Base-by-base conservation (phyloP, 1,284 basidiomycete genomes). In the Violaceomyces palustris region DNA sequence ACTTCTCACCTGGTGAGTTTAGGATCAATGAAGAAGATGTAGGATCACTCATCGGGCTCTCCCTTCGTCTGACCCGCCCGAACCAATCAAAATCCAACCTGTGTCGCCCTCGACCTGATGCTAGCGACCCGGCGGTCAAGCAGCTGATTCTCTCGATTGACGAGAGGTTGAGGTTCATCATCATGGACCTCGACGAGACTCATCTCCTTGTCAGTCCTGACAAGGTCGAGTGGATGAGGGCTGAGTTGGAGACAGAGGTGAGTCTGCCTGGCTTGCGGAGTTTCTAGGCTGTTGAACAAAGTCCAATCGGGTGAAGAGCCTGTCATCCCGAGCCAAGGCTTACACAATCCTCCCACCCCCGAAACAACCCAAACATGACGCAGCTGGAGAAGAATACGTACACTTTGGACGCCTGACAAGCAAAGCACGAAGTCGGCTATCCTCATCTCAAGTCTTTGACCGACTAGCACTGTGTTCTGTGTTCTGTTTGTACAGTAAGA, bases 81-180 rank as follows among this genome's bases (percentile, higher is more conserved):
- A 15, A 30, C 22, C 21, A 14, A 14, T 18, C 21, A 18, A 19
- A 4, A 35, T 26, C 25, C 26, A 15, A 15, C 10, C 32, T 21
- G 33, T 17, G 21, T 22, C 12, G 10, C 12, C 22, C 19, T 17
- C 18, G 10, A 11, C 6, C 3, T 2, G 38, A 4, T 3, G 12
- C 0, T 64, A 89, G 88, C 67, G 88, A 91, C 71, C 82, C 87
- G 5, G 88, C 88, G 3, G 88, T 90, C 41, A 91, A 91, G 75
- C 88, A 91, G 71, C 89, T 91, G 43, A 78, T 90, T 22, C 78
- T 90, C 28, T 78, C 82, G 12, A 81, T 91, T 79, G 87, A 92
- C 73, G 85, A 88, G 73, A 48, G 60, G 8, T 63, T 68, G 21
- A 60, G 68, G 17, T 91, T 91, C 74, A 84, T 91, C 60, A 86